Percentiles rank a stretch among this genome's conserved stretches.
Evolutionary conservation across 805 yeast species (phyloP).

Genomic region (Saitoella complicata): DNA sequence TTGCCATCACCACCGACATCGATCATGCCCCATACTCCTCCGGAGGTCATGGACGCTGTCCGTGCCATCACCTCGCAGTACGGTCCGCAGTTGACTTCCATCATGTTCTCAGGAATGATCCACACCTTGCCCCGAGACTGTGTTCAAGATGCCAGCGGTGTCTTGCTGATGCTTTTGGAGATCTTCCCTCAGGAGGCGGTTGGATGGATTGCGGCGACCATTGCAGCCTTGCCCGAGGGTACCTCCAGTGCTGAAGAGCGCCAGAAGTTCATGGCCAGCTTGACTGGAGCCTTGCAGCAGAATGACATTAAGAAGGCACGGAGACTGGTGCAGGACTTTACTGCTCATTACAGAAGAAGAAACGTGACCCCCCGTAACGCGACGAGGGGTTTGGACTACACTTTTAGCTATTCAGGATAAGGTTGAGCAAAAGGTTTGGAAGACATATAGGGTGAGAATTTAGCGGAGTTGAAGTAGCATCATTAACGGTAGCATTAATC

Average conservation of each 20-base stretch:
- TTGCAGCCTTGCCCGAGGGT: slow-evolving; percentile 43
- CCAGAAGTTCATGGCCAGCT: slow-evolving; percentile 39
- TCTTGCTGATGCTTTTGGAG: slow-evolving; percentile 46
- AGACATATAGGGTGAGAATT: too few species aligned
- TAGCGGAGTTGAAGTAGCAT: too few species aligned
- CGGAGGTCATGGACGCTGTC: slow-evolving; percentile 35
- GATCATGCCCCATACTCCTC: slow-evolving; percentile 38
- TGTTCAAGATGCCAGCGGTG: slow-evolving; percentile 57
- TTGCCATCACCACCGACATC: slow-evolving; percentile 66
- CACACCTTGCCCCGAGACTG: slow-evolving; percentile 55
- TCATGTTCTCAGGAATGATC: slow-evolving; percentile 49
- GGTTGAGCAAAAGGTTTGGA: too few species aligned
- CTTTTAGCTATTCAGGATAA: too few species aligned
- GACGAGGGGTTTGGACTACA: background rate
- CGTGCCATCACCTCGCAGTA: slow-evolving; percentile 31
- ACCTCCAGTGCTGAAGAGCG: slow-evolving; percentile 53
- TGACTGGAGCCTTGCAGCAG: slow-evolving; percentile 38
- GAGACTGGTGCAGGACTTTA: slow-evolving; percentile 55
- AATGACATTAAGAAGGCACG: slow-evolving; percentile 63
- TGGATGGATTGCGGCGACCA: slow-evolving; percentile 46
- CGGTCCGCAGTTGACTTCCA: slow-evolving; percentile 42
- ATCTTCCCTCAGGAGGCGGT: slow-evolving; percentile 29
- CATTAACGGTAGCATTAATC: too few species aligned
- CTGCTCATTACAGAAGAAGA: slow-evolving; percentile 68
- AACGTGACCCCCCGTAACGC: slow-evolving; percentile 28